Percentiles rank a stretch among this genome's conserved stretches.
Evolutionary conservation across 441 rosid species (phyloP).

Genomic region (Adansonia rubrostipa): DNA sequence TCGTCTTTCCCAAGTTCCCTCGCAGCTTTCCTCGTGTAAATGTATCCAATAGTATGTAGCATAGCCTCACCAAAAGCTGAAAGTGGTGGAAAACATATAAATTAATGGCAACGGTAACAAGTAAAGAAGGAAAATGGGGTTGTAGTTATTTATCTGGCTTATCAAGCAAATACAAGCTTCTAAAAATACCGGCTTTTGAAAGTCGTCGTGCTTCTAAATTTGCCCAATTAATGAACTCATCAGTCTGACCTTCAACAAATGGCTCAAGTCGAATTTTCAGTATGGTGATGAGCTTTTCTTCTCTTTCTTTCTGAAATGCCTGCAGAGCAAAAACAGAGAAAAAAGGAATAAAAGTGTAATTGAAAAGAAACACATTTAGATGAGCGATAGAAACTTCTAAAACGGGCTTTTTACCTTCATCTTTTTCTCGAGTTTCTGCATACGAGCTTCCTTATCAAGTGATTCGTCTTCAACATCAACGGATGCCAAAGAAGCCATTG

Average conservation of each 20-base stretch:
- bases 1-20: constrained; percentile 13
- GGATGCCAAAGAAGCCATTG: constrained; percentile 67
- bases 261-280: constrained; percentile 76
- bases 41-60: constrained; percentile 17
- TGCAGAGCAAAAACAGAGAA: constrained; percentile 35
- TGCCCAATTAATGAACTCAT: constrained; percentile 77
- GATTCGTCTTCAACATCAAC: constrained; percentile 62
- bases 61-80: constrained; percentile 16
- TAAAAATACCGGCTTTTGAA: constrained; percentile 67
- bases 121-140: background rate
- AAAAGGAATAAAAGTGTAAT: constrained; percentile 10
- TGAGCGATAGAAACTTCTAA: background rate
- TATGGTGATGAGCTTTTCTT: constrained; percentile 56
- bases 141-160: background rate
- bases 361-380: constrained; percentile 14
- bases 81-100: constrained; percentile 5
- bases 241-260: constrained; percentile 69
- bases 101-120: constrained; percentile 16
- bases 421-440: constrained; percentile 67
- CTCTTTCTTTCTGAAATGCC: constrained; percentile 79
- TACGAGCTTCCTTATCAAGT: constrained; percentile 51
- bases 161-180: background rate
- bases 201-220: constrained; percentile 78
- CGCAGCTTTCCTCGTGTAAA: constrained; percentile 16
- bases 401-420: constrained; percentile 52